Base-by-base conservation (phyloP, 2,329 filamentous ascomycete species). In the Mycosphaerella sp. region DNA sequence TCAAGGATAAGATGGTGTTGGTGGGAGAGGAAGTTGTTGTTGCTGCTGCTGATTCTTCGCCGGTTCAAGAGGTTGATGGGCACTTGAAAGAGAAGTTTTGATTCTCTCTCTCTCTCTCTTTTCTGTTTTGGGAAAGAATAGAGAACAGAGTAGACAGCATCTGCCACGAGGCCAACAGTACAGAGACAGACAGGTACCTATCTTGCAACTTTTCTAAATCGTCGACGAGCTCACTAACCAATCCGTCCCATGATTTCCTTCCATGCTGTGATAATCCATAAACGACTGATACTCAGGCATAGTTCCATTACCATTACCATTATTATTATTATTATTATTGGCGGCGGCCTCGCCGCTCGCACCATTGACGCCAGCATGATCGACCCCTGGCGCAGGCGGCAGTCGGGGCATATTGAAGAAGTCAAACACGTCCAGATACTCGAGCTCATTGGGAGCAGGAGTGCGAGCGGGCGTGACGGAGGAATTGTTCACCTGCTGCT, bases 381-480 rank as follows among this genome's bases (percentile, higher is more conserved):
- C 53, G 11, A 38, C 59, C 17, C 62, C 60, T 1, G 65, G 61
- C 12, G 55, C 59, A n/a, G 68, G 69, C 0, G 80, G 80, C 23
- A 95, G 74, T 14, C 89, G 77, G 1, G 91, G 91, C 53, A 95
- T 83, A 67, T 95, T 95, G 77, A 95, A 96, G 67, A 95, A 95
- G 63, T 93, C 89, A 68, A 96, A 95, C 0, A 95, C 87, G 64
- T 95, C 90, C 2, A 95, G 76, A 67, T 95, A 95, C 68, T 95
- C 91, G 3, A 95, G 76, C 66, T 95, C 89, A 62, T 93, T 89
- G 1, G 86, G 81, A 8, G 83, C 86, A 0, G 88, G 87, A 45
- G 57, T 67, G 54, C 69, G 50, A 59, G 51, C 41, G 60, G 56
- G 69, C 1, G 69, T 69, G 3, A 70, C 66, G 12, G 57, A 54